phyloP scores from a whole-genome alignment of 1,284 basidiomycete genomes.

The Moesziomyces parantarcticus region DNA sequence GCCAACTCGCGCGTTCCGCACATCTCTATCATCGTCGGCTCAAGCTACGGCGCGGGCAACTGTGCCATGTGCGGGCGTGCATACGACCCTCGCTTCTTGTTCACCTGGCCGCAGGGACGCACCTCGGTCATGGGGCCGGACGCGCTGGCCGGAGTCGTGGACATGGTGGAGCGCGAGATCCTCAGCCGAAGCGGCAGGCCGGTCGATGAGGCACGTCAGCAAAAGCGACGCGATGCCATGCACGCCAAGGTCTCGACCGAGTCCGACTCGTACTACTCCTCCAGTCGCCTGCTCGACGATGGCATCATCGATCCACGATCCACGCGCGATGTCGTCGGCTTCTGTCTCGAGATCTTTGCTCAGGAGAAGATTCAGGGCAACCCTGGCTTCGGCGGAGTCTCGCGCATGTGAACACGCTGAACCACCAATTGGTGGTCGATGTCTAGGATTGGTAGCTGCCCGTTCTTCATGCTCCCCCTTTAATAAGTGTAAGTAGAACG shows the following conservation, averaged over 20 bases:
- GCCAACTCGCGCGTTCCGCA: slow-evolving; percentile 3
- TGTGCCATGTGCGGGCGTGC: slow-evolving; percentile 8
- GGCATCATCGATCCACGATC: slow-evolving; percentile 5
- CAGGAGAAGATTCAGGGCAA: slow-evolving; percentile 8
- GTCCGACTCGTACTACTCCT: slow-evolving; percentile 2
- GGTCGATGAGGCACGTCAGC: slow-evolving; percentile 2
- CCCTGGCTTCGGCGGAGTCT: slow-evolving; percentile 4
- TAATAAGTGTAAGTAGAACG: no score
- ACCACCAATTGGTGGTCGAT: no score
- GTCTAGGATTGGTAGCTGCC: no score
- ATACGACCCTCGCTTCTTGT: slow-evolving; percentile 6
- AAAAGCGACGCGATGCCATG: slow-evolving; percentile 5
- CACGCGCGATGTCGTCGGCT: slow-evolving; percentile 2
- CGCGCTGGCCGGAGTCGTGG: slow-evolving; percentile 2
- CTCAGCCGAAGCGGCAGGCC: slow-evolving; percentile 4
- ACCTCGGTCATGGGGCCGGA: slow-evolving; percentile 7
- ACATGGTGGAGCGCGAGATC: slow-evolving; percentile 8
- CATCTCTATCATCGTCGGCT: slow-evolving; percentile 7
- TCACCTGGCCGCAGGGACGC: slow-evolving; percentile 4
- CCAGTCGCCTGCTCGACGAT: slow-evolving; percentile 6
- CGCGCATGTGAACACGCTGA: background rate
- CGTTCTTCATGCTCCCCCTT: no score
- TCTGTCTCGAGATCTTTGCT: slow-evolving; percentile 8
- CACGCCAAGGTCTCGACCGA: slow-evolving; percentile 3
- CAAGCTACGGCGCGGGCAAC: slow-evolving; percentile 6